Evolutionary conservation across 208 protist genomes (phyloP), one percentile per base, ranked within the genome.

Genomic region (Novymonas esmeraldas): DNA sequence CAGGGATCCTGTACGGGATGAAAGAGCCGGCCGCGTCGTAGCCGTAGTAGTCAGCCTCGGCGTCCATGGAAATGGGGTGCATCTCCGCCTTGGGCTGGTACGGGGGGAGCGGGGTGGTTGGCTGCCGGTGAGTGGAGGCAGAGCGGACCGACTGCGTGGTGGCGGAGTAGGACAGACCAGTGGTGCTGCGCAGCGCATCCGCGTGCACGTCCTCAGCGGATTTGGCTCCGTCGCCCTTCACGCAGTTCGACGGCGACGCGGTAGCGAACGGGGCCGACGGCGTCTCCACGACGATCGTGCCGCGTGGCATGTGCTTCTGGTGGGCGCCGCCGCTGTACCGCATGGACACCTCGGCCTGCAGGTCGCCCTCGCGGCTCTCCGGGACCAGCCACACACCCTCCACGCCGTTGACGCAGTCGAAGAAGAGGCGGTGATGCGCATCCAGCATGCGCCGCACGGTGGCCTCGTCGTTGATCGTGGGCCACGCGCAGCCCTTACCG

Each of bases 401-500:
- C 56, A 89, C 81, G 20, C 73, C 76, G 42, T 78, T 29, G 16
- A 84, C 63, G 18, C 38, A 61, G 68, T 93, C 87, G 61, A 81
- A 89, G 65, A 90, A 84, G 58, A 90, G 34, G 48, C 87, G 87
- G 80, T 90, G 87, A 54, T 93, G 76, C 50, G 73, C 71, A 24
- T 55, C 51, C 46, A 88, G 74, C 33, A 93, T 68, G 28, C 64
- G 62, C 39, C 66, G 36, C 28, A 73, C 78, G 11, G 79, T 76
- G 44, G 50, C 64, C 5, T 79, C 61, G 36, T 76, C 74, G 48
- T 45, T 24, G n/a, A 93, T 56, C 1, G 71, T 84, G 48, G 81
- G 76, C 87, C 87, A 93, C 18, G 82, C 84, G 63, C 87, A 93
- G 24, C 87, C 87, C 65, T 90, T 90, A n/a, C 87, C 87, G 31